A percentile compares a stretch with the other conserved stretches of the same genome.
These are phyloP conservation scores for Colletotrichum paranaense DNA, from an alignment of 2,329 filamentous ascomycete species.

Conservation along the genomic window DNA sequence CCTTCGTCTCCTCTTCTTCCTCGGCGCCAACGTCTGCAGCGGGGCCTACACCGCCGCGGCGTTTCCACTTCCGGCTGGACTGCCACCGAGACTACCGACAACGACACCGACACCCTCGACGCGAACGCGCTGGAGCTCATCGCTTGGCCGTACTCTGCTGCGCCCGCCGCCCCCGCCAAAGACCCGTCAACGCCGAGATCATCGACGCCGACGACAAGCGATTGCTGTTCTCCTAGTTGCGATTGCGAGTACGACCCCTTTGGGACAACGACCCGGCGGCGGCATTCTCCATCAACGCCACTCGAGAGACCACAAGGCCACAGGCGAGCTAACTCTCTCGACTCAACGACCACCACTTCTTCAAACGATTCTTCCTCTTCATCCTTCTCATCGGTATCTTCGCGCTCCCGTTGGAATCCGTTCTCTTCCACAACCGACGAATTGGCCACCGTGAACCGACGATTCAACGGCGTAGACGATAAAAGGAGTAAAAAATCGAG, in stretches of 20 bases:
- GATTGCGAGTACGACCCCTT: not conserved
- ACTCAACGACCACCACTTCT: constrained; percentile 25
- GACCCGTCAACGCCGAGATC: not conserved
- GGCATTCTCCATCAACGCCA: constrained; percentile 1
- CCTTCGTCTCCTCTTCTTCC: constrained; percentile 7
- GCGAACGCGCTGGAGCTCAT: constrained; percentile 24
- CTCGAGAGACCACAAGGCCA: constrained; percentile 8
- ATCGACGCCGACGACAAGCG: not conserved
- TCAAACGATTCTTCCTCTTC: constrained; percentile 1
- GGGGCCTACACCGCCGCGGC: constrained; percentile 11
- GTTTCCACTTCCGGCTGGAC: constrained; percentile 12
- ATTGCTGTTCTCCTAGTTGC: not conserved
- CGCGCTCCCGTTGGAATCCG: constrained; percentile 11
- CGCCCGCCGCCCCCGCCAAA: not conserved
- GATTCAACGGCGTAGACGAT: constrained; percentile 38
- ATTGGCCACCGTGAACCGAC: not conserved
- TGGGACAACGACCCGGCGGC: not conserved
- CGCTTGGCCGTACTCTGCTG: constrained; percentile 17
- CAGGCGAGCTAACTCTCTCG: constrained; percentile 21
- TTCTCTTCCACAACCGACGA: not conserved
- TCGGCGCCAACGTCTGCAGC: constrained; percentile 13
- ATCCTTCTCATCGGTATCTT: constrained; percentile 1
- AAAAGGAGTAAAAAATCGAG: constrained; percentile 37
- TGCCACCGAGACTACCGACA: not conserved
- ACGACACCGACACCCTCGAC: constrained; percentile 14